Conservation (phyloP, 2,329 filamentous ascomycete species). For the Tolypocladium tundrense region DNA sequence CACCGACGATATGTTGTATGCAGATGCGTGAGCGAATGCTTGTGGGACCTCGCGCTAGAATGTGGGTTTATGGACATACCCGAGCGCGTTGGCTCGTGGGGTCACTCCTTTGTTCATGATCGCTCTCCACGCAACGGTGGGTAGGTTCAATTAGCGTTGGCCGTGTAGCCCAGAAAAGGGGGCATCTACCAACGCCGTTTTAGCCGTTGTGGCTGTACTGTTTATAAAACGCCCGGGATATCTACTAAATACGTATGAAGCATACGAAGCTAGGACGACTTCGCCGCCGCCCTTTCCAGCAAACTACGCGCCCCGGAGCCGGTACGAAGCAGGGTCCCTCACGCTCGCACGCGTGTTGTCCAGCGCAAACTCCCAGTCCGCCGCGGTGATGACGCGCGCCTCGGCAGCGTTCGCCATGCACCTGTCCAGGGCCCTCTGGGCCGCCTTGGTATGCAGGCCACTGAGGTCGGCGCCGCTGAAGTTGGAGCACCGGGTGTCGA, state of each 20-base stretch:
- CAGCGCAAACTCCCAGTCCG: constrained; percentile 45
- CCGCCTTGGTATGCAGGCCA: constrained; percentile 35
- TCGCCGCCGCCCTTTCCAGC: not conserved
- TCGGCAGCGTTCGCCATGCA: constrained; percentile 20
- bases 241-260: not conserved
- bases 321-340: constrained; percentile 32
- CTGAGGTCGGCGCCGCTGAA: constrained; percentile 64
- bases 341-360: constrained; percentile 39
- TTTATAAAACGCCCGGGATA: not conserved
- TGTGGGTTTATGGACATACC: constrained; percentile 10
- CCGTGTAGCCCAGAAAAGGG: not conserved
- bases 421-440: constrained; percentile 34
- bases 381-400: constrained; percentile 16
- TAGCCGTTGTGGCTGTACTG: not conserved
- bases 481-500: constrained; percentile 55
- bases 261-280: not conserved
- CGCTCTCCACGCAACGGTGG: not conserved
- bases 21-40: not conserved
- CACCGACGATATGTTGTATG: not conserved
- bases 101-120: not conserved
- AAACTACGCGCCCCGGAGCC: constrained; percentile 13
- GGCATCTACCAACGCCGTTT: not conserved
- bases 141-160: not conserved
- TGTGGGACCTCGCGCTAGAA: constrained; percentile 1
- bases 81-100: not conserved